Percentiles rank a stretch among this genome's conserved stretches.
These are phyloP conservation scores for Cercospora janseana DNA, from an alignment of 2,329 filamentous ascomycete species.

Conservation along the genomic window DNA sequence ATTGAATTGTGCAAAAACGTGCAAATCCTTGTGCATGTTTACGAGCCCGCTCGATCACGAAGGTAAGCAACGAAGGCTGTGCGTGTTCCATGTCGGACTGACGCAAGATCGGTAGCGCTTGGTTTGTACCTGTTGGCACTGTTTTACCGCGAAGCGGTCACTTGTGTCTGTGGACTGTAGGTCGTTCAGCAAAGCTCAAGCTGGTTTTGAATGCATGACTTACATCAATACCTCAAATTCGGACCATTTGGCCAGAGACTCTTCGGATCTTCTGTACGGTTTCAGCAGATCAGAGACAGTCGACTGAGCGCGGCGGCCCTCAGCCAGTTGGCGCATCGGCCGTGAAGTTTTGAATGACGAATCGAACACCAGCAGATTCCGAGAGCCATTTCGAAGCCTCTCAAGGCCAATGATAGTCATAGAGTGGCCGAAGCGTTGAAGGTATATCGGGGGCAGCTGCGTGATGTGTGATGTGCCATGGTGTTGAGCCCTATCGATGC, in stretches of 20 bases:
- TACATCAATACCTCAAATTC: constrained; percentile 65
- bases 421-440: constrained; percentile 88
- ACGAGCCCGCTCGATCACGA: no score
- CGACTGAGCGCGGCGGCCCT: constrained; percentile 40
- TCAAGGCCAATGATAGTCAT: constrained; percentile 87
- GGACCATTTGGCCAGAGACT: constrained; percentile 66
- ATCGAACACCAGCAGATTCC: constrained; percentile 81
- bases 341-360: constrained; percentile 73
- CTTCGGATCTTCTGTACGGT: constrained; percentile 68
- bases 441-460: constrained; percentile 76
- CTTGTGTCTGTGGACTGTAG: neutral
- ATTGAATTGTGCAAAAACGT: no score
- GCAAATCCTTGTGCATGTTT: no score
- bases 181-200: neutral
- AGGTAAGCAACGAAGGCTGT: no score
- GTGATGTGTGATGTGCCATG: constrained; percentile 68
- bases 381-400: constrained; percentile 59
- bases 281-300: constrained; percentile 57
- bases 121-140: no score
- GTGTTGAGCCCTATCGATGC: constrained; percentile 47
- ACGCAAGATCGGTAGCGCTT: no score
- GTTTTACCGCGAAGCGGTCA: neutral
- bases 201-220: constrained; percentile 18
- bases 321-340: constrained; percentile 60
- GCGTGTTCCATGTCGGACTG: no score